These are phyloP conservation scores for Apiotrichum sp. DNA, from an alignment of 1,284 basidiomycete species.

Conservation along the genomic window DNA sequence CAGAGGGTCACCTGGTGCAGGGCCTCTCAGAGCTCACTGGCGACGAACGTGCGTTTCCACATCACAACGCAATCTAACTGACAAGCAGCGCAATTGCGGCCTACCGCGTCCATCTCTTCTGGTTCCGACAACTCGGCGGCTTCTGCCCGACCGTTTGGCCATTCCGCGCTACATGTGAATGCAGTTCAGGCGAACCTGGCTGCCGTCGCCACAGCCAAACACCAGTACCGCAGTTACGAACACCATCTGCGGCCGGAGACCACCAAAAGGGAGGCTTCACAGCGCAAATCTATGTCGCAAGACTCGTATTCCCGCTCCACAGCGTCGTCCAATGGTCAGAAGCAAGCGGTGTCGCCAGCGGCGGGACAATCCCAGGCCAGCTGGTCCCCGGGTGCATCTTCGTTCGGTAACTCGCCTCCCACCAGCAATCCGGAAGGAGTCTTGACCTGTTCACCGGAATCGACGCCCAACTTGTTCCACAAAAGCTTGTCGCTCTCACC, in stretches of 20 bases:
- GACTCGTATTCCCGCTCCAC: too few species aligned
- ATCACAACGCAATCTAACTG: neutral
- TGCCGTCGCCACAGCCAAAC: conserved; percentile 13
- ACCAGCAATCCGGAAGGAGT: too few species aligned
- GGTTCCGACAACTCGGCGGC: conserved; percentile 13
- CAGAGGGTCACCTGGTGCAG: conserved; percentile 37
- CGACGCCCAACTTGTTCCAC: neutral
- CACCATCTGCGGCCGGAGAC: conserved; percentile 25
- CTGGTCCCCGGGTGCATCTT: too few species aligned
- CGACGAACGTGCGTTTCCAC: conserved; percentile 17
- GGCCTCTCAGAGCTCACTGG: conserved; percentile 28
- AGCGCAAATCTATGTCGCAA: too few species aligned
- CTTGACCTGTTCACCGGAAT: neutral
- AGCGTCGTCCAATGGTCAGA: too few species aligned
- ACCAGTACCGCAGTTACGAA: conserved; percentile 27
- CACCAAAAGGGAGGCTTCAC: neutral
- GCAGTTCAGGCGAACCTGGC: conserved; percentile 3
- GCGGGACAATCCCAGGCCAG: too few species aligned
- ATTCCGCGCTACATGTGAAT: conserved; percentile 3
- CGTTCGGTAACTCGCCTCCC: too few species aligned
- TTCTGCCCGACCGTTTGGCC: conserved; percentile 1
- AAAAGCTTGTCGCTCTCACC: too few species aligned
- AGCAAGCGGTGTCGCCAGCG: too few species aligned
- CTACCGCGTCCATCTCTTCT: conserved; percentile 21
- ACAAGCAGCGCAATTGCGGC: conserved; percentile 19